These are phyloP conservation scores for Phytophthora sansomeana DNA, from an alignment of 352 stramenopile species.

Conservation along the genomic window DNA sequence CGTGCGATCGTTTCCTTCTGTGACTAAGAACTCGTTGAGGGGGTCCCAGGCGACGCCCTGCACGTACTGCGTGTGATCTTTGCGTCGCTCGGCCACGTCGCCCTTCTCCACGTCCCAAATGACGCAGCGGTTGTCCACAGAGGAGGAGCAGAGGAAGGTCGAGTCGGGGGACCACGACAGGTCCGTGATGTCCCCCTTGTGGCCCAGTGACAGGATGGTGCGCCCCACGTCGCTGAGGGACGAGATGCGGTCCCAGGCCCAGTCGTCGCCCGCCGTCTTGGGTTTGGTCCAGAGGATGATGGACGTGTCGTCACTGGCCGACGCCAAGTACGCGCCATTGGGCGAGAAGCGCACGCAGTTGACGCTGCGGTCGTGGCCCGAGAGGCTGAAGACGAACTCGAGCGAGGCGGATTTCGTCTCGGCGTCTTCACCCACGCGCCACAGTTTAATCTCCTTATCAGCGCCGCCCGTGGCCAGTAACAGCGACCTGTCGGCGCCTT, in stretches of 20 bases:
- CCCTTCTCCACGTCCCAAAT: constrained; percentile 89
- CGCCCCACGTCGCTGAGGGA: constrained; percentile 85
- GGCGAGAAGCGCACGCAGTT: constrained; percentile 94
- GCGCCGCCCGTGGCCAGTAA: constrained; percentile 85
- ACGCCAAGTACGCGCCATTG: constrained; percentile 84
- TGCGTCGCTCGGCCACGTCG: constrained; percentile 82
- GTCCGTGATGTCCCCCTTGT: constrained; percentile 93
- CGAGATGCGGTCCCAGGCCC: constrained; percentile 80
- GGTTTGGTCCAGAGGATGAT: constrained; percentile 88
- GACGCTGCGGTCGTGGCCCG: constrained; percentile 90
- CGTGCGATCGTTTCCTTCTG: constrained; percentile 94
- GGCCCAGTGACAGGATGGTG: constrained; percentile 76
- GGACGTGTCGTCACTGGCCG: constrained; percentile 89
- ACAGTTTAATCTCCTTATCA: constrained; percentile 91
- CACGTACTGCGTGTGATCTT: constrained; percentile 97
- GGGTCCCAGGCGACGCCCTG: constrained; percentile 97
- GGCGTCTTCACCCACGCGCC: constrained; percentile 55
- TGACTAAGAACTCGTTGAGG: constrained; percentile 94
- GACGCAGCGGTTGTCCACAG: constrained; percentile 92
- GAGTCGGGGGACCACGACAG: constrained; percentile 94
- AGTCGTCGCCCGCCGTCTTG: constrained; percentile 74
- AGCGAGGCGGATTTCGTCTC: constrained; percentile 35
- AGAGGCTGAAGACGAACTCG: constrained; percentile 86
- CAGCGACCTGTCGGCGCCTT: not conserved
- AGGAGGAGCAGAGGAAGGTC: constrained; percentile 91